Conservation (phyloP, 2,329 filamentous ascomycete genomes). For the Epichloe coenophiala region DNA sequence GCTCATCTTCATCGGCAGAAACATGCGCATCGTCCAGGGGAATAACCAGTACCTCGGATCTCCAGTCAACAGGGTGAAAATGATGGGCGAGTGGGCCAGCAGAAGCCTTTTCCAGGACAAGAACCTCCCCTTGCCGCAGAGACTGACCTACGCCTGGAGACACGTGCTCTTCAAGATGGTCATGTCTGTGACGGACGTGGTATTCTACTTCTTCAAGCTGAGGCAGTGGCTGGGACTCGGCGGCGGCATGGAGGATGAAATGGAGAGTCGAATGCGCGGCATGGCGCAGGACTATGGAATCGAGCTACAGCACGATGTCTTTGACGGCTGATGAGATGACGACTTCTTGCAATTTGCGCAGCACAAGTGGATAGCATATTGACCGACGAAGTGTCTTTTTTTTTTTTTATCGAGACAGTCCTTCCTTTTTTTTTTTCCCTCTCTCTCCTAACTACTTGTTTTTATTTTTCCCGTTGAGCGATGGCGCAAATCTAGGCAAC, state of each 20-base stretch:
- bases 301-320: conserved; percentile 76
- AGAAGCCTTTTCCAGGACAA: conserved; percentile 66
- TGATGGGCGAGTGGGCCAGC: conserved; percentile 83
- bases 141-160: conserved; percentile 55
- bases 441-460: neutral
- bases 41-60: conserved; percentile 86
- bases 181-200: conserved; percentile 60
- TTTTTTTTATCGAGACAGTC: too few relatives aligned
- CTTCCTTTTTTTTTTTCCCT: rapidly evolving
- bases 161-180: conserved; percentile 76
- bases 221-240: conserved; percentile 65
- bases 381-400: too few relatives aligned
- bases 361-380: too few relatives aligned
- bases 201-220: conserved; percentile 71
- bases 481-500: neutral
- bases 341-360: neutral
- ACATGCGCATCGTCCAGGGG: conserved; percentile 83
- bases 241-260: conserved; percentile 84
- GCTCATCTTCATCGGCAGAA: conserved; percentile 82
- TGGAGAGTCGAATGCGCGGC: conserved; percentile 73
- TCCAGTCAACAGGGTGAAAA: conserved; percentile 85
- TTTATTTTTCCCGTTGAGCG: neutral
- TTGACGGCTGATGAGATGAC: conserved; percentile 53
- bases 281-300: conserved; percentile 88
- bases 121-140: conserved; percentile 47